These are phyloP conservation scores for Apophysomyces ossiformis DNA, from an alignment of 371 early-diverging fungal genomes.

Conservation along the genomic window DNA sequence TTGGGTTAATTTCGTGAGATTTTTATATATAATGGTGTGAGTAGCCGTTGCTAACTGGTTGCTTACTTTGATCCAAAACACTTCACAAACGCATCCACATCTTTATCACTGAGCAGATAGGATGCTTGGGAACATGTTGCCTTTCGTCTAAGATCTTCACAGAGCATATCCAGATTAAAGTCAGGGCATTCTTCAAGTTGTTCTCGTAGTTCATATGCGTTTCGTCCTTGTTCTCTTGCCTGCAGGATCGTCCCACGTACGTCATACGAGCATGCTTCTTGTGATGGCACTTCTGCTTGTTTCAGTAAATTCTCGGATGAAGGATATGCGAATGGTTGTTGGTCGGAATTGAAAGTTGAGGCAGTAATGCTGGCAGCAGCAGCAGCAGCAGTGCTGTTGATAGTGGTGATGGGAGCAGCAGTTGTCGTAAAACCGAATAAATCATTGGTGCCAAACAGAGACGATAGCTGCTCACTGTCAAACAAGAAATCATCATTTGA, in stretches of 20 bases:
- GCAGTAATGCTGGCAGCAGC: no score
- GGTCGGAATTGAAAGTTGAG: constrained; percentile 10
- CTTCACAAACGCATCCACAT: constrained; percentile 10
- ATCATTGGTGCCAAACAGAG: constrained; percentile 34
- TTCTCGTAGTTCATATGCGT: constrained; percentile 26
- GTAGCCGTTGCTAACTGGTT: background rate
- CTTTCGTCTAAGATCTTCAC: constrained; percentile 24
- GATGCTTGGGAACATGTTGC: constrained; percentile 18
- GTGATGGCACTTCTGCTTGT: background rate
- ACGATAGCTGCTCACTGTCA: constrained; percentile 29
- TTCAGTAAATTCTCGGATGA: background rate
- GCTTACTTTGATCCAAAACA: constrained; percentile 10
- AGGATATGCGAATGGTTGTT: background rate
- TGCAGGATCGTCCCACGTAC: constrained; percentile 16
- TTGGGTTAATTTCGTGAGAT: no score
- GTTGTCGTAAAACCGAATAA: constrained; percentile 41
- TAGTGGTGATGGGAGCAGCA: background rate
- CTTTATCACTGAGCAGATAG: constrained; percentile 10
- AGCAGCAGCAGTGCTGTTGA: no score
- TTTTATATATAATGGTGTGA: no score
- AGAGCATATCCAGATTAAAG: constrained; percentile 35
- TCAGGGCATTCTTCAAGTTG: constrained; percentile 28
- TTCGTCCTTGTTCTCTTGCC: constrained; percentile 28
- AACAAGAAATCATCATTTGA: constrained; percentile 26
- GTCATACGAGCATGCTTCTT: background rate